Base-by-base conservation (phyloP, 2,329 filamentous ascomycete genomes). In the Aspergillus sp. region DNA sequence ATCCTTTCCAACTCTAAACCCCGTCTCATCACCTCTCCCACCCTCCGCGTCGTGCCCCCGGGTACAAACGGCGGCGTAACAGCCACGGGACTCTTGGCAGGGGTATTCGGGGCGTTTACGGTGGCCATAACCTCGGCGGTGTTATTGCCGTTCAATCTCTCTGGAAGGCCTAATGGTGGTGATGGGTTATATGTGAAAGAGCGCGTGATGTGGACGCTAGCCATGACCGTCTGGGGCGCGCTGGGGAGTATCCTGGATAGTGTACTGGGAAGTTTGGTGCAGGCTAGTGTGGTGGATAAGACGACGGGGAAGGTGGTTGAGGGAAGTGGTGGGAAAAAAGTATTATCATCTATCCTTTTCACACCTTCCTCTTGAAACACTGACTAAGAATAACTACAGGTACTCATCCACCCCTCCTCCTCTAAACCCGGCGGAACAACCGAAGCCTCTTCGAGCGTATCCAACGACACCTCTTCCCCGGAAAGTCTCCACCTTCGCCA, bases 11-110 rank as follows among this genome's bases (percentile, higher is more conserved):
- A 76, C 49, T 77, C 77, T 27, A 73, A 80, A 40, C 93, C 93
- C 6, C 82, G 90, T 33, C 79, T 98, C 34, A 91, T 98, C 62
- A 96, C 88, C 3, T 90, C 86, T 9, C 81, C 78, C 10, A 81
- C 71, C 4, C 76, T 93, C 59, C 83, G 86, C 49, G 78, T 80
- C 53, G 93, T 97, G 0, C 90, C 93, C 0, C 84, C 80, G 1
- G 93, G 93, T 43, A 97, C 93, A 38, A 98, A 98, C 62, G 93
- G 93, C 30, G 93, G 91, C 10, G 87, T 98, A 6, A 94, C 88
- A 0, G 56, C 81, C 0, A 73, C 80, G 41, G 93, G 93, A 0
- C 72, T 95, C 0, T 69, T 74, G 0, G 87, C 88, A 2, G 90
- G 89, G 1, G 64, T 86, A 19, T 63, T 86, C 1, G 90, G 90